Conservation (phyloP, 345 rosid genomes). For the Diplotaxis tenuifolia region DNA sequence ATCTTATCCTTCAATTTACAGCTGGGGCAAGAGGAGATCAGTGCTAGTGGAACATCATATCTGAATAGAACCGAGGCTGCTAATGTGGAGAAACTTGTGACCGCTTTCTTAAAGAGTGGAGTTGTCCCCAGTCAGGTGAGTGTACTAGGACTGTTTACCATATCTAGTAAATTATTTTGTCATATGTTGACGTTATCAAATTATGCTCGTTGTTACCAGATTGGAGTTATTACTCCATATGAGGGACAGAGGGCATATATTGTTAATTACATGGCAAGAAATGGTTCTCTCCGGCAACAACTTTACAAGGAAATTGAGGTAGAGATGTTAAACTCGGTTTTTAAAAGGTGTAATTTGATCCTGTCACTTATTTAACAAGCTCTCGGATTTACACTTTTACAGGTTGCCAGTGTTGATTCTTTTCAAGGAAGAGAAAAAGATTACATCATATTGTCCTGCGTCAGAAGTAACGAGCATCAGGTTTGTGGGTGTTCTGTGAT, state of each 20-base stretch:
- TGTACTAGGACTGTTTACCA: neutral
- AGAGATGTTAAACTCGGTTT: neutral
- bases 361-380: constrained; percentile 8
- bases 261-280: constrained; percentile 96
- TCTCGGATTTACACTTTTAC: constrained; percentile 1
- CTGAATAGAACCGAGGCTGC: constrained; percentile 99
- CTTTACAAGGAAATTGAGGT: constrained; percentile 99
- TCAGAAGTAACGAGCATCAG: constrained; percentile 99
- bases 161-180: neutral
- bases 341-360: constrained; percentile 6
- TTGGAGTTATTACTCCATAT: constrained; percentile 97
- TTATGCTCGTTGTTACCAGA: constrained; percentile 44
- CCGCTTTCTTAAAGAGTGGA: constrained; percentile 96
- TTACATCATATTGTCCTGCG: constrained; percentile 96
- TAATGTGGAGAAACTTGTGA: constrained; percentile 98
- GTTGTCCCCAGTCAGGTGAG: constrained; percentile 92
- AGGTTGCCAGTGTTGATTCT: constrained; percentile 94
- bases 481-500: constrained; percentile 41
- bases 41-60: constrained; percentile 98
- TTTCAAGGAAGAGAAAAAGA: constrained; percentile 99
- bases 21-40: constrained; percentile 99
- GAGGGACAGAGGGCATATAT: constrained; percentile 99
- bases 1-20: constrained; percentile 36
- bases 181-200: constrained; percentile 4
- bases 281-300: constrained; percentile 97